phyloP scores from a whole-genome alignment of 805 yeast genomes.

The Zygosaccharomyces rouxii region DNA sequence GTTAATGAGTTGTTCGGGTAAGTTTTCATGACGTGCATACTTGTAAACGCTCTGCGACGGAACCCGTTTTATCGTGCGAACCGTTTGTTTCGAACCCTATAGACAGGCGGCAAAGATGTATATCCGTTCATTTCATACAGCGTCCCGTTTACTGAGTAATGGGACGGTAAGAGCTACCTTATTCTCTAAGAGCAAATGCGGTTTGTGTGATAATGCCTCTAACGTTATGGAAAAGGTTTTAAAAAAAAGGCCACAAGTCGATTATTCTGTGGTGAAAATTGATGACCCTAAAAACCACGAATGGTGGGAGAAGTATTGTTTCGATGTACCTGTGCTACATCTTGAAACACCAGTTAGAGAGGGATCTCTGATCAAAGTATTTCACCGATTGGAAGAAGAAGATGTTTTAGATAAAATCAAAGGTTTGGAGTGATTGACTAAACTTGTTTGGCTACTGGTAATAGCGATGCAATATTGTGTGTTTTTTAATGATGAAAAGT shows the following conservation, averaged over 20 bases:
- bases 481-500: neutral
- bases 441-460: neutral
- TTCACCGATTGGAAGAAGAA: slow-evolving; percentile 60
- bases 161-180: slow-evolving; percentile 42
- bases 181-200: slow-evolving; percentile 67
- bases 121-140: slow-evolving; percentile 7
- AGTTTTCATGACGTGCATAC: neutral
- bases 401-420: slow-evolving; percentile 51
- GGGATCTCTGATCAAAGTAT: slow-evolving; percentile 50
- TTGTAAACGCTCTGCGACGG: neutral
- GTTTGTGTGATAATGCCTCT: slow-evolving; percentile 63
- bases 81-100: neutral
- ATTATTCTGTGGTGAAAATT: slow-evolving; percentile 50
- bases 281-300: slow-evolving; percentile 51
- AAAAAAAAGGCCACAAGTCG: slow-evolving; percentile 25
- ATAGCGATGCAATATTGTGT: neutral
- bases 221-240: slow-evolving; percentile 42
- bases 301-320: slow-evolving; percentile 71
- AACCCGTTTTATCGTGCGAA: neutral
- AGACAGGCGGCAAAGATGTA: neutral
- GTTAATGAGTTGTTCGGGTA: slow-evolving; percentile 1
- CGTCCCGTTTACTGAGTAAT: slow-evolving; percentile 4
- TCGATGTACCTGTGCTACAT: slow-evolving; percentile 76
- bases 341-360: slow-evolving; percentile 45
- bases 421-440: neutral